Evolutionary conservation across 1,284 basidiomycete genomes (phyloP).

Genomic region (Kwoniella shivajii): DNA sequence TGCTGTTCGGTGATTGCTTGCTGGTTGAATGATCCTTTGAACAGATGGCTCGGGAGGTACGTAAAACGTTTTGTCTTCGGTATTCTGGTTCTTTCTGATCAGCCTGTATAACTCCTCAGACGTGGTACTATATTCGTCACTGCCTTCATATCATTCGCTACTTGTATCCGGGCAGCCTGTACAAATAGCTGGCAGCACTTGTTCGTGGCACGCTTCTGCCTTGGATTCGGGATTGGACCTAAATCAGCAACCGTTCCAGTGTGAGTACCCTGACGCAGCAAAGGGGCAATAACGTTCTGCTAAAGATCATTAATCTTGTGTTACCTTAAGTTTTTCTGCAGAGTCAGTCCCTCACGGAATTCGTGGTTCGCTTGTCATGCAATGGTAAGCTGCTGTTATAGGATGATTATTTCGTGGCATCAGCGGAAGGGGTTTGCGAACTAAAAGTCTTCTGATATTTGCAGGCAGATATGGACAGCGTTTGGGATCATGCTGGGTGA

Average conservation of each 20-base stretch:
- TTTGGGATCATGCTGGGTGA: constrained; percentile 55
- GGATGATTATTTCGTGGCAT: constrained; percentile 58
- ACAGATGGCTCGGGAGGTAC: constrained; percentile 60
- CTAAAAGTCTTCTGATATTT: background rate
- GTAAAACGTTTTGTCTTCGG: too few relatives aligned
- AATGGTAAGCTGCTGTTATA: constrained; percentile 61
- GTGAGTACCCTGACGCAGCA: too few relatives aligned
- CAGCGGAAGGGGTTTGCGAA: background rate
- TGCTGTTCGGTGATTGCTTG: constrained; percentile 23
- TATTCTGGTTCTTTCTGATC: background rate
- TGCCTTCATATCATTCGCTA: constrained; percentile 61
- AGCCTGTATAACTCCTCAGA: background rate
- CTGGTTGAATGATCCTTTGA: constrained; percentile 59
- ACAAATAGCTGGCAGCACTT: constrained; percentile 63
- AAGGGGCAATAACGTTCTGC: too few relatives aligned
- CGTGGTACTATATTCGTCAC: constrained; percentile 71
- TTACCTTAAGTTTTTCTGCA: too few relatives aligned
- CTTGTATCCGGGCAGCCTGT: constrained; percentile 61
- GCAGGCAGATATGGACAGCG: constrained; percentile 55
- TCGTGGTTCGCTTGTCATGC: constrained; percentile 61
- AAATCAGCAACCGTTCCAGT: constrained; percentile 59
- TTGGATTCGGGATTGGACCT: constrained; percentile 53
- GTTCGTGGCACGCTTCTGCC: constrained; percentile 50
- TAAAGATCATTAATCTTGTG: too few relatives aligned
- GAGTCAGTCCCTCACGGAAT: constrained; percentile 32